Base-by-base conservation (phyloP, 495 filamentous ascomycete species). In the Aspergillus panamensis region DNA sequence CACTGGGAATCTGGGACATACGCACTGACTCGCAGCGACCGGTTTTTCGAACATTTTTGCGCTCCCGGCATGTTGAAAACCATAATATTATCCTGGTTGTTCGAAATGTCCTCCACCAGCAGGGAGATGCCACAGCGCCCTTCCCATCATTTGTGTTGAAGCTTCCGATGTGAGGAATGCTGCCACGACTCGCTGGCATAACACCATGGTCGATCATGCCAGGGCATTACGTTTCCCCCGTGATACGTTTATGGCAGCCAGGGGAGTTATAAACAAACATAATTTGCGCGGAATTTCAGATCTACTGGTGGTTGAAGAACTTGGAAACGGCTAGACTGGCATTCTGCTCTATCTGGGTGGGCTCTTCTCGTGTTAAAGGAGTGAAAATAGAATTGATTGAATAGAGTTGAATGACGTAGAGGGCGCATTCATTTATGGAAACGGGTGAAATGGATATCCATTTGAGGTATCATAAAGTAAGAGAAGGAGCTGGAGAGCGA, bases 161-260 rank as follows among this genome's bases (percentile, higher is more conserved):
- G 25, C 25, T 39, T n/a, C 8, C 65, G 42, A 60, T 35, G 33
- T 21, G n/a, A 43, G 25, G 61, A 64, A 66, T 64, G 45, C 33
- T 37, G 48, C 35, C 39, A 37, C 53, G 44, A 58, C 45, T 37
- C 45, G 31, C 21, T 8, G 21, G 30, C 53, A 49, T 25, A 29
- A 42, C 60, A 52, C 9, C 33, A 21, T 1, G 21, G 33, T 3
- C 16, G 25, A 16, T 13, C 8, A 19, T n/a, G 9, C 14, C 48
- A 45, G 40, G 30, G 14, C 17, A 10, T 50, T 10, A 57, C 13
- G 32, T 35, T 30, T 55, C 8, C 42, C 42, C 25, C 25, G 25
- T 25, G 25, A 25, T 25, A 19, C 19, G 14, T 8, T n/a, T 12
- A 39, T 25, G 14, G 10, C 14, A 39, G 35, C 14, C 10, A 39